Evolutionary conservation across 371 early-diverging fungal species (phyloP).

Genomic region (Mortierella sp.): DNA sequence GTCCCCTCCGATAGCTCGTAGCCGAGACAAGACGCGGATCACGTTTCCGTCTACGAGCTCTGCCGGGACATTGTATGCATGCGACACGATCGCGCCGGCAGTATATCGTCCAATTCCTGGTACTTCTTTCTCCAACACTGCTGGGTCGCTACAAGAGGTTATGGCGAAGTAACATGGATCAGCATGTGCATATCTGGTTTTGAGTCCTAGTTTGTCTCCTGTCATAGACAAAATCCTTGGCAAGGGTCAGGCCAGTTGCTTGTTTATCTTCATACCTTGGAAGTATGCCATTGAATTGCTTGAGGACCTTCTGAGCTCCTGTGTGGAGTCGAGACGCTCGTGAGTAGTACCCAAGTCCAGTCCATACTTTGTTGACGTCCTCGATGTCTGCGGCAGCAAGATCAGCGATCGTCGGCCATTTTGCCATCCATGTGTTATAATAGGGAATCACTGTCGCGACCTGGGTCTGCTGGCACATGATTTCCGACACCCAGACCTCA

Average conservation of each 20-base stretch:
- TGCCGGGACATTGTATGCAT: slow-evolving; percentile 74
- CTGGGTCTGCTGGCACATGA: slow-evolving; percentile 90
- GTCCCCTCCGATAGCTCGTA: slow-evolving; percentile 78
- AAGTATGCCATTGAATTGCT: slow-evolving; percentile 64
- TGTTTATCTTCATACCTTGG: slow-evolving; percentile 54
- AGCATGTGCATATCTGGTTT: too few relatives aligned
- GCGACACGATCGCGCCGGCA: slow-evolving; percentile 79
- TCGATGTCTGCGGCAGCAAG: slow-evolving; percentile 78
- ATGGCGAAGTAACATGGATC: neutral
- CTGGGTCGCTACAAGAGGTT: slow-evolving; percentile 54
- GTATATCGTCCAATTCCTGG: slow-evolving; percentile 80
- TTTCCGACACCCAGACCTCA: slow-evolving; percentile 87
- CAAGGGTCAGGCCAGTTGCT: neutral
- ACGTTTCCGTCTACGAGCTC: slow-evolving; percentile 89
- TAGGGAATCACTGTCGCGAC: slow-evolving; percentile 82
- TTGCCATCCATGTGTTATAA: slow-evolving; percentile 79
- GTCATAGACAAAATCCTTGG: too few relatives aligned
- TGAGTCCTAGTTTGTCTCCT: too few relatives aligned
- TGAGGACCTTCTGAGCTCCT: slow-evolving; percentile 74
- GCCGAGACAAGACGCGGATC: slow-evolving; percentile 77
- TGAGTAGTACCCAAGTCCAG: slow-evolving; percentile 88
- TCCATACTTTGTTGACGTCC: slow-evolving; percentile 80
- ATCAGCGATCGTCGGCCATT: slow-evolving; percentile 79
- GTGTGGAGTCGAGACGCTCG: slow-evolving; percentile 79
- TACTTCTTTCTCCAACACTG: slow-evolving; percentile 67